Evolutionary conservation across 352 stramenopile genomes (phyloP), one percentile per base, ranked within the genome.

Genomic region (Pythium pyrilobum): DNA sequence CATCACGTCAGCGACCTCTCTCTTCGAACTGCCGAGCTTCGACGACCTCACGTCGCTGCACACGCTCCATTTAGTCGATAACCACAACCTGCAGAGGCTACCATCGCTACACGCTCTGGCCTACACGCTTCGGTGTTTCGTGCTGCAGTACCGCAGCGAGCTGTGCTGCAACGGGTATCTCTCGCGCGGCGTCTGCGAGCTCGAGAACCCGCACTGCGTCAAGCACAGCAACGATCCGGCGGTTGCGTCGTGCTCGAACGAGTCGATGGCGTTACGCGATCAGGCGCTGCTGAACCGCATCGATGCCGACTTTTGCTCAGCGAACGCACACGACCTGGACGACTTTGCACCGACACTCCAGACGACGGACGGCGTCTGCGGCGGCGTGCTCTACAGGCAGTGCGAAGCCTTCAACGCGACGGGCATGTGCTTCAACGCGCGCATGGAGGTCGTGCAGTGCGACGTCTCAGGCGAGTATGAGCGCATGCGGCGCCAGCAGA

Each of bases 361-460:
- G 4, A 38, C 42, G 8, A 39, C 20, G 1, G 48, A 58, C 36
- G 20, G 15, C 8, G 18, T 16, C 1, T 64, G 56, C 24, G 56
- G 56, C 13, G 56, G 56, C 9, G 41, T 57, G 12, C 21, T 44
- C 11, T 64, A 54, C 48, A 54, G 49, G 27, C 32, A 59, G 21
- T 64, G 56, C 47, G 32, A 11, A 4, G 7, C 44, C 10, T 23
- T 33, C 1, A 25, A n/a, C 11, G 3, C 5, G 1, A 24, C 40
- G 4, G 56, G 56, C 28, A 64, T 64, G 4, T 64, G 56, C 42
- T 59, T 41, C 29, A 24, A 23, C 1, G 40, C 31, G 2, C 39
- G 54, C 0, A 52, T 62, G 40, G 42, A 41, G 46, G 21, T 27
- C 4, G 28, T 63, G 21, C 11, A 10, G 1, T 63, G 55, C 27